Conservation (phyloP, 129 eudicot species). For the Helichrysum umbraculigerum region DNA sequence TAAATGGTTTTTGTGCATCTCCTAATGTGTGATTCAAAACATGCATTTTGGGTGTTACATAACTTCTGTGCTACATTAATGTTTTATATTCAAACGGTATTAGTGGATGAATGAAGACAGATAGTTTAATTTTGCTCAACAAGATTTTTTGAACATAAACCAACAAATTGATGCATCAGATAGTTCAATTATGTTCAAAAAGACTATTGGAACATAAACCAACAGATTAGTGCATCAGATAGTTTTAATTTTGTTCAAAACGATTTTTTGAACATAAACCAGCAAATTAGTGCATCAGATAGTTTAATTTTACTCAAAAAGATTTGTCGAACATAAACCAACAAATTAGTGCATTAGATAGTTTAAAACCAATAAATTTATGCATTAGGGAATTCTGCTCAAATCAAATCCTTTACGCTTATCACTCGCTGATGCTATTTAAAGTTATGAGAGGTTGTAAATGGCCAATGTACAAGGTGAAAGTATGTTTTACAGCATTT, state of each 20-base stretch:
- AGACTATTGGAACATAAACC: too few relatives aligned
- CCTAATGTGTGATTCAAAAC: background rate
- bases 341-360: background rate
- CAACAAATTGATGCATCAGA: too few relatives aligned
- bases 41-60: conserved; percentile 1
- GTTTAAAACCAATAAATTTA: too few relatives aligned
- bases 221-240: background rate
- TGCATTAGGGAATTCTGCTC: background rate
- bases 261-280: too few relatives aligned
- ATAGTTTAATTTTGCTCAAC: background rate
- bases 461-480: conserved; percentile 9
- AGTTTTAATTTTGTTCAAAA: background rate
- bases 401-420: background rate
- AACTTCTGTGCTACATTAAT: background rate
- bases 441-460: background rate
- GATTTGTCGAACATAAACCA: background rate
- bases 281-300: too few relatives aligned
- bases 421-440: background rate
- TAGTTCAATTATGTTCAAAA: background rate
- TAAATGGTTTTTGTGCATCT: conserved; percentile 1
- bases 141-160: too few relatives aligned
- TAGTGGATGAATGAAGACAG: background rate
- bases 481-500: conserved; percentile 12
- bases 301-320: background rate
- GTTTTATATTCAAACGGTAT: too few relatives aligned